phyloP scores from a whole-genome alignment of 352 stramenopile species.

The Globisporangium middletonii region DNA sequence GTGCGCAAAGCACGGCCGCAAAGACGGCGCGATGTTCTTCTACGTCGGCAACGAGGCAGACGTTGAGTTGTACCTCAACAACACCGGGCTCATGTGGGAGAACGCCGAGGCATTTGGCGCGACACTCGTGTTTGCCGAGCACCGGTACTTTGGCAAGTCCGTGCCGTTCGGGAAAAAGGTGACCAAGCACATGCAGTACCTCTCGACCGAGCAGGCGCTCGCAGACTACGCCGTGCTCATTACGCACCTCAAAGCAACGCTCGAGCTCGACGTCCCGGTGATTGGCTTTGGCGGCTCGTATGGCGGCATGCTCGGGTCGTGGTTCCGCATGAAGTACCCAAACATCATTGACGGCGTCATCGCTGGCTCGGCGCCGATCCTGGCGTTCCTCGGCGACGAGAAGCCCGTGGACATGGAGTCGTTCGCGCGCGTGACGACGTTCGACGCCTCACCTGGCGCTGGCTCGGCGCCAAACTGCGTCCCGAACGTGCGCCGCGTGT shows the following conservation, averaged over 20 bases:
- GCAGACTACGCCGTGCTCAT: slow-evolving; percentile 84
- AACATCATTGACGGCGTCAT: slow-evolving; percentile 86
- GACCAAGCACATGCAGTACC: slow-evolving; percentile 59
- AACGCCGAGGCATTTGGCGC: slow-evolving; percentile 88
- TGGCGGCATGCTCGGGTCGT: slow-evolving; percentile 91
- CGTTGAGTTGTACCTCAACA: slow-evolving; percentile 93
- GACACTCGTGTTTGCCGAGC: slow-evolving; percentile 95
- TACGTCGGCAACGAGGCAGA: slow-evolving; percentile 95
- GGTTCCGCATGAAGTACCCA: slow-evolving; percentile 92
- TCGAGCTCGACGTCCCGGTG: slow-evolving; percentile 56
- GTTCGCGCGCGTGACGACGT: slow-evolving; percentile 47
- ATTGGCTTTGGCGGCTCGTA: slow-evolving; percentile 92
- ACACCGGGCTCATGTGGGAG: slow-evolving; percentile 96
- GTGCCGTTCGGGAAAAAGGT: slow-evolving; percentile 68
- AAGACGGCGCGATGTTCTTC: slow-evolving; percentile 86
- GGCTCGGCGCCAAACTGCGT: slow-evolving; percentile 65
- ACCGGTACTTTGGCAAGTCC: slow-evolving; percentile 95
- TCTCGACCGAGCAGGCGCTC: slow-evolving; percentile 84
- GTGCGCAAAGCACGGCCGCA: slow-evolving; percentile 61
- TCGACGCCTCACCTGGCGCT: slow-evolving; percentile 59
- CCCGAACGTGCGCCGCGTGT: slow-evolving; percentile 72
- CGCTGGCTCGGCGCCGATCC: slow-evolving; percentile 87
- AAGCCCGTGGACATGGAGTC: slow-evolving; percentile 60
- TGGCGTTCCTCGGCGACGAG: slow-evolving; percentile 59
- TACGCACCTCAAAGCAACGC: slow-evolving; percentile 37